These are phyloP conservation scores for Ganoderma boninense DNA, from an alignment of 1,284 basidiomycete species.

Conservation along the genomic window DNA sequence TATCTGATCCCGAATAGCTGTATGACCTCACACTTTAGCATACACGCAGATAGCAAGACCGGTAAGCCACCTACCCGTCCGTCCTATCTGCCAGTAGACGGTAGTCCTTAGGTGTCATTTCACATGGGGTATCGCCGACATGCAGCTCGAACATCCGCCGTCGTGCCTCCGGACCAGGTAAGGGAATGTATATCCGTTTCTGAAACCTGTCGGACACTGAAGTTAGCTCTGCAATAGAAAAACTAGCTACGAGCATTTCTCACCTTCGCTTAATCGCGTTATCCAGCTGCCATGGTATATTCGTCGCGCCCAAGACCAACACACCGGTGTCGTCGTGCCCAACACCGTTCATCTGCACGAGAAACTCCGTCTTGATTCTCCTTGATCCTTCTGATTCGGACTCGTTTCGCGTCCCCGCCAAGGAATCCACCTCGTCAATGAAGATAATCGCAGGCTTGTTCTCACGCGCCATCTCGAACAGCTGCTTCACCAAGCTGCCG, in stretches of 20 bases:
- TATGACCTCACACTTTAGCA: slow-evolving; percentile 4
- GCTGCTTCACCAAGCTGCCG: slow-evolving; percentile 89
- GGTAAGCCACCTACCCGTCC: slow-evolving; percentile 68
- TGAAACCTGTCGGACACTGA: slow-evolving; percentile 72
- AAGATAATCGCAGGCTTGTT: slow-evolving; percentile 98
- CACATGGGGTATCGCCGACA: slow-evolving; percentile 92
- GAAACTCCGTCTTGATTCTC: slow-evolving; percentile 98
- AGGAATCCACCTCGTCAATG: slow-evolving; percentile 97
- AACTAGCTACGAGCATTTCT: slow-evolving; percentile 33
- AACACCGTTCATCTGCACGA: slow-evolving; percentile 99
- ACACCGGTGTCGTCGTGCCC: slow-evolving; percentile 98
- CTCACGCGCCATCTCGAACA: slow-evolving; percentile 97
- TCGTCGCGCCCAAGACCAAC: slow-evolving; percentile 98
- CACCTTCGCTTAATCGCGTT: slow-evolving; percentile 96
- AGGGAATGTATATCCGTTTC: slow-evolving; percentile 98
- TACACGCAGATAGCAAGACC: neutral
- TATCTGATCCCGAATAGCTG: slow-evolving; percentile 63
- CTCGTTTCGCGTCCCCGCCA: slow-evolving; percentile 95
- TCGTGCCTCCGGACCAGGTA: slow-evolving; percentile 94
- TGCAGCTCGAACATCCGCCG: slow-evolving; percentile 97
- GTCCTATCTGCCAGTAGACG: slow-evolving; percentile 86
- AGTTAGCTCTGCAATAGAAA: slow-evolving; percentile 5
- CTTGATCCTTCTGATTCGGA: slow-evolving; percentile 96
- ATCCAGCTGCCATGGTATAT: slow-evolving; percentile 98
- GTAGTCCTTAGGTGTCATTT: slow-evolving; percentile 84